Percentiles rank a stretch among this genome's conserved stretches.
phyloP scores from a whole-genome alignment of 805 yeast species.

The Cyberlindnera samutprakarnensis region DNA sequence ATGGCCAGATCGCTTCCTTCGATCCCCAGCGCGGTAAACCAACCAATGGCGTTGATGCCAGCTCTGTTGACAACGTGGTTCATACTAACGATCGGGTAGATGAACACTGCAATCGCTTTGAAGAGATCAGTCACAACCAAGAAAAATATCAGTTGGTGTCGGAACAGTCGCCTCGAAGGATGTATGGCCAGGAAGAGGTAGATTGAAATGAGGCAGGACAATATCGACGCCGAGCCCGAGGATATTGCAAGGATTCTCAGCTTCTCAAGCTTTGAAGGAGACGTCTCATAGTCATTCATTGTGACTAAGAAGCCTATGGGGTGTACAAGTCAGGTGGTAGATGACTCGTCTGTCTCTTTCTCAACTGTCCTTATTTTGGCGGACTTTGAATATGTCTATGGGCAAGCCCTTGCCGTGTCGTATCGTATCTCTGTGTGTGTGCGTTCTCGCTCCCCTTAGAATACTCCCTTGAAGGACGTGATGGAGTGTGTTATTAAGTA shows the following conservation, averaged over 20 bases:
- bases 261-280: background rate
- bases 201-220: slow-evolving; percentile 51
- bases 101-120: slow-evolving; percentile 59
- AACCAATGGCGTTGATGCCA: slow-evolving; percentile 38
- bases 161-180: slow-evolving; percentile 51
- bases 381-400: background rate
- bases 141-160: slow-evolving; percentile 64
- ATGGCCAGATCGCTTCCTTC: slow-evolving; percentile 88
- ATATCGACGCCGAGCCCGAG: slow-evolving; percentile 41
- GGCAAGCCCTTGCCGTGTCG: background rate
- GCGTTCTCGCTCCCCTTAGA: no score
- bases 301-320: no score
- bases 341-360: no score
- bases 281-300: no score
- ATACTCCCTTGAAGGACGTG: no score
- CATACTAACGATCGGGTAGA: slow-evolving; percentile 51
- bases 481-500: no score
- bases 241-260: slow-evolving; percentile 34
- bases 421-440: background rate
- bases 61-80: slow-evolving; percentile 30
- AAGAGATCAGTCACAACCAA: slow-evolving; percentile 67
- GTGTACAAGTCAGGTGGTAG: no score
- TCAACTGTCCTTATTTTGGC: no score
- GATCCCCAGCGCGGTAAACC: slow-evolving; percentile 70
- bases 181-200: slow-evolving; percentile 58